Percentiles rank a stretch among this genome's conserved stretches.
phyloP scores from a whole-genome alignment of 768 basidiomycete genomes.

The Mrakia blollopis region DNA sequence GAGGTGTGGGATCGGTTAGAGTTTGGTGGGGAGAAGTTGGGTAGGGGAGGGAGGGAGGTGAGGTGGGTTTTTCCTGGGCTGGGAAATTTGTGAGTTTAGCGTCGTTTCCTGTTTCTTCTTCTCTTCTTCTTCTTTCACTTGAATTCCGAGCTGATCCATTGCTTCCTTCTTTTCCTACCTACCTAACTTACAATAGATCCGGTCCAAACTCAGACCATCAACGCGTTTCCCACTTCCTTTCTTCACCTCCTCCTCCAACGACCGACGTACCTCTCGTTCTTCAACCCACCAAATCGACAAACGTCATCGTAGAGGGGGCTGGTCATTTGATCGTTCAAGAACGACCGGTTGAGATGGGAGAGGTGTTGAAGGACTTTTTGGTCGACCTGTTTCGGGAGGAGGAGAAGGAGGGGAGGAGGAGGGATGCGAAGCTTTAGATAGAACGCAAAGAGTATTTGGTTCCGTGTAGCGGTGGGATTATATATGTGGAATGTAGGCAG shows the following conservation, averaged over 20 bases:
- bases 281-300: not conserved
- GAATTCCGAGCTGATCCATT: too few species aligned
- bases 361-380: not conserved
- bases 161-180: not conserved
- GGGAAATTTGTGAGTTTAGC: not conserved
- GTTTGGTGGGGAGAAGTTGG: not conserved
- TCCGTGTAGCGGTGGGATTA: too few species aligned
- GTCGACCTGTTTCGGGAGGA: not conserved
- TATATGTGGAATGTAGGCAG: too few species aligned
- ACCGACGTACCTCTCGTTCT: not conserved
- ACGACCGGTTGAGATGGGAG: not conserved
- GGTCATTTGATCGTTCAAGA: constrained; percentile 1
- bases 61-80: not conserved
- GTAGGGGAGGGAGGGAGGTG: not conserved
- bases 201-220: not conserved
- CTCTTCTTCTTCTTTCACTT: too few species aligned
- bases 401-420: not conserved
- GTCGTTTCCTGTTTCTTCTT: not conserved
- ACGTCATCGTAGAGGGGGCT: not conserved
- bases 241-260: not conserved
- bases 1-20: not conserved
- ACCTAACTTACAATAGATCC: not conserved
- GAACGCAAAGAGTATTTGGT: too few species aligned
- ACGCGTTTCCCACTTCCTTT: not conserved
- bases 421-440: too few species aligned